A percentile compares a stretch with the other conserved stretches of the same genome.
Evolutionary conservation across 164 flowering plant genomes (phyloP).

Genomic region (Protea cynaroides): DNA sequence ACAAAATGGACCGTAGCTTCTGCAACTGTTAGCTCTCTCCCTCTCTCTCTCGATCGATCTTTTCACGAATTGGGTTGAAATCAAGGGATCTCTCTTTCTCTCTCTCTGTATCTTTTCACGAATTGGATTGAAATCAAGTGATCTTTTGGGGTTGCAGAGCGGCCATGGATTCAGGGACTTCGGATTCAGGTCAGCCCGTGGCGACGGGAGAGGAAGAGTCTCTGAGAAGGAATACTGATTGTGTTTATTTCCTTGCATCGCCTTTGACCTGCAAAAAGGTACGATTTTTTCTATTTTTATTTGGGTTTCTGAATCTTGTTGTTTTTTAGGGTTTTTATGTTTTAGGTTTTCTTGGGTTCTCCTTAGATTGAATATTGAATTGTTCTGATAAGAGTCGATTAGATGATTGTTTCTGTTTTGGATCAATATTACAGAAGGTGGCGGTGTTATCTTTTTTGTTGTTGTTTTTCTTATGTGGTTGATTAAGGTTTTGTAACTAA

Average conservation of each 20-base stretch:
- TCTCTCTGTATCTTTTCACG: too few species aligned
- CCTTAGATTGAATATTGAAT: background rate
- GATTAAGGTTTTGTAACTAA: background rate
- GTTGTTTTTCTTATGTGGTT: too few species aligned
- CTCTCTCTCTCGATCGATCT: too few species aligned
- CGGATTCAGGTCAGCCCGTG: conserved; percentile 15
- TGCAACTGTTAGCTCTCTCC: too few species aligned
- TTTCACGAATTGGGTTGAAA: too few species aligned
- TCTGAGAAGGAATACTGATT: conserved; percentile 66
- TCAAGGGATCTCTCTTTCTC: conserved; percentile 6
- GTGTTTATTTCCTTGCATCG: conserved; percentile 90
- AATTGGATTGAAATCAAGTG: background rate
- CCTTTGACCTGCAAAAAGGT: conserved; percentile 93
- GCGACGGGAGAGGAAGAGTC: conserved; percentile 55
- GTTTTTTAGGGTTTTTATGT: too few species aligned
- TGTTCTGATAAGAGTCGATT: background rate
- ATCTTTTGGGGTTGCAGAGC: background rate
- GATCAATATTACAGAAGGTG: too few species aligned
- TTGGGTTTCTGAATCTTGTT: background rate
- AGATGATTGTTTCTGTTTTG: too few species aligned
- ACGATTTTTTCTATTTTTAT: conserved; percentile 4
- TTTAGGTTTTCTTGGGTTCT: conserved; percentile 1
- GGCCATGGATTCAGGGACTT: conserved; percentile 17
- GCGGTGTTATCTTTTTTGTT: too few species aligned
- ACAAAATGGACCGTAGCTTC: too few species aligned